phyloP scores from a whole-genome alignment of 805 yeast species.

The Candida arabinofermentans region DNA sequence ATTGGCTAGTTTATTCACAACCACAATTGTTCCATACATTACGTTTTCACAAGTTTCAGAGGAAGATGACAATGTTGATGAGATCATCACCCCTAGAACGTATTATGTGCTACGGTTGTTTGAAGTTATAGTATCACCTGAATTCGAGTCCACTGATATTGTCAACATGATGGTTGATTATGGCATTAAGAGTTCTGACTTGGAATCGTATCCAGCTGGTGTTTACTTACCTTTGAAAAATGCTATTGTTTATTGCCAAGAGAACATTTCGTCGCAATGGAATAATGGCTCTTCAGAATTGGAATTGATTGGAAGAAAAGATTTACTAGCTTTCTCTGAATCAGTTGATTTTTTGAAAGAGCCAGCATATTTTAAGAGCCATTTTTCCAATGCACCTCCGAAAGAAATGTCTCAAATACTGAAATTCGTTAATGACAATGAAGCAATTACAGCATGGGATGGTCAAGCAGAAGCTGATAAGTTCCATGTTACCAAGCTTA shows the following conservation, averaged over 20 bases:
- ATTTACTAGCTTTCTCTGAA: constrained; percentile 36
- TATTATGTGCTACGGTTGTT: constrained; percentile 54
- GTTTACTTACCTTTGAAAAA: constrained; percentile 64
- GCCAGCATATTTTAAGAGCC: constrained; percentile 1
- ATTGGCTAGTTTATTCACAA: constrained; percentile 45
- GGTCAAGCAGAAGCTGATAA: constrained; percentile 68
- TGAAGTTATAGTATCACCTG: constrained; percentile 56
- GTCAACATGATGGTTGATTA: constrained; percentile 59
- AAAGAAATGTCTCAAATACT: constrained; percentile 42
- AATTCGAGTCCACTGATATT: constrained; percentile 48
- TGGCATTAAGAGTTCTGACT: constrained; percentile 43
- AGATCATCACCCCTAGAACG: constrained; percentile 61
- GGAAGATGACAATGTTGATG: constrained; percentile 56
- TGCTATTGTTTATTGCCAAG: constrained; percentile 51
- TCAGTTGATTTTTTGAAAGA: constrained; percentile 4
- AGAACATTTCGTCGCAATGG: constrained; percentile 46
- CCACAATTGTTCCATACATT: constrained; percentile 50
- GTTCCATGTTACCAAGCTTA: constrained; percentile 60
- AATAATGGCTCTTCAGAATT: constrained; percentile 36
- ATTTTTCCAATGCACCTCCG: constrained; percentile 8
- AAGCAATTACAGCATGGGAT: constrained; percentile 59
- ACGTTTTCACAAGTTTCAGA: constrained; percentile 66
- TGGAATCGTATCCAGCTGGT: constrained; percentile 75
- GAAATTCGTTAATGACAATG: constrained; percentile 38
- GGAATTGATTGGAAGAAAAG: constrained; percentile 64